A percentile compares a stretch with the other conserved stretches of the same genome.
Conservation (phyloP, 768 basidiomycete genomes). For the Podaxis rugospora region DNA sequence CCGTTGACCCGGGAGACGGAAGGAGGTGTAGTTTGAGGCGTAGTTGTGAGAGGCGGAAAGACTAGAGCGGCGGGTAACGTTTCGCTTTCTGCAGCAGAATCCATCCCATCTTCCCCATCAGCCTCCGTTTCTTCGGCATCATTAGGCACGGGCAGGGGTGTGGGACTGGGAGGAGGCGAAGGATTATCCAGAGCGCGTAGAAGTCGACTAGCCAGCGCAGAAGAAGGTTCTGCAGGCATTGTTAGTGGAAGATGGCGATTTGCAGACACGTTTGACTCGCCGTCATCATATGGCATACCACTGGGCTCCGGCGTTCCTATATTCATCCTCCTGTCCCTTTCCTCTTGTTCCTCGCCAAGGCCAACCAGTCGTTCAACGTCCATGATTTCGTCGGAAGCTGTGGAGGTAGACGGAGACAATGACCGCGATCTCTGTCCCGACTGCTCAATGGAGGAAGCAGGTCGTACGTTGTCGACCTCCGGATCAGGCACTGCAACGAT, state of each 20-base stretch:
- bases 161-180: slow-evolving; percentile 48
- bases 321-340: slow-evolving; percentile 20
- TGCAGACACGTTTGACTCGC: neutral
- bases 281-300: slow-evolving; percentile 42
- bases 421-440: slow-evolving; percentile 20
- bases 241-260: neutral
- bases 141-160: slow-evolving; percentile 7
- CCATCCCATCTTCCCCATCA: neutral
- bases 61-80: neutral
- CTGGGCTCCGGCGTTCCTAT: slow-evolving; percentile 47
- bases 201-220: slow-evolving; percentile 60
- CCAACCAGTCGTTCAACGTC: slow-evolving; percentile 25
- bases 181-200: slow-evolving; percentile 72
- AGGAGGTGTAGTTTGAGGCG: slow-evolving; percentile 1
- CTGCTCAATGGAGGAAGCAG: slow-evolving; percentile 11
- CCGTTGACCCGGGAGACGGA: neutral
- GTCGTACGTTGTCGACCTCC: slow-evolving; percentile 17
- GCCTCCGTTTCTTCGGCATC: neutral
- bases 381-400: slow-evolving; percentile 22
- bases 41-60: neutral
- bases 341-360: slow-evolving; percentile 27
- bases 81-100: neutral
- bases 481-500: slow-evolving; percentile 19
- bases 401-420: slow-evolving; percentile 14
- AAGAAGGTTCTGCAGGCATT: slow-evolving; percentile 52